Base-by-base conservation (phyloP, 495 filamentous ascomycete genomes). In the Glonium stellatum region DNA sequence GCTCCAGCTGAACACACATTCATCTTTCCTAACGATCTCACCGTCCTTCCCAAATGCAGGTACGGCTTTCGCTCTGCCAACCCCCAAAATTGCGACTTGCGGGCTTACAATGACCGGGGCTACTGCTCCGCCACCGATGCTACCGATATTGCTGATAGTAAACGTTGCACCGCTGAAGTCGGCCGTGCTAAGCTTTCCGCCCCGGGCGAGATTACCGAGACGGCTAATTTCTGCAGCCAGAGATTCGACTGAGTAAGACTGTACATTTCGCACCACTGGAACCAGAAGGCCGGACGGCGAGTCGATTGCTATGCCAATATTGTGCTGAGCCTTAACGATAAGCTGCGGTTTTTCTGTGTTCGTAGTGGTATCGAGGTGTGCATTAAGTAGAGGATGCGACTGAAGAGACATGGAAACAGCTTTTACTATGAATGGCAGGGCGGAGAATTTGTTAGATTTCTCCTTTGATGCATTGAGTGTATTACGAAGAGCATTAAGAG, bases 101-200 rank as follows among this genome's bases (percentile, higher is more conserved):
- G 78, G 86, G 47, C 86, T 82, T 23, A 95, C 87, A 59, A 97
- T 86, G n/a, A 99, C 85, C 1, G 95, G 95, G 4, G 85, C 82
- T 23, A 97, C 84, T 65, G 95, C 95, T 0, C 87, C 92, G 3
- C 95, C 95, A 18, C 95, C 95, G 42, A 99, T 90, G 62, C 83
- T 95, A n/a, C 95, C 95, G 60, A 99, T 92, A 68, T 99, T 99
- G 59, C 89, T 95, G 25, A 99, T 83, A 0, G 95, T 97, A 68
- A 99, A 90, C 0, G 93, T 97, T 2, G 90, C 91, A 35, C 92
- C 92, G 51, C 74, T 81, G 53, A 97, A 74, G 73, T 99, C 92
- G 9, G 82, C 78, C 4, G 85, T 76, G 0, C 84, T 79, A 5
- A 99, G 79, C 70, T 89, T 91, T 2, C 89, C 90, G 10, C 79